A percentile compares a stretch with the other conserved stretches of the same genome.
These are phyloP conservation scores for Benincasa hispida DNA, from an alignment of 306 rosid genomes.

Conservation along the genomic window DNA sequence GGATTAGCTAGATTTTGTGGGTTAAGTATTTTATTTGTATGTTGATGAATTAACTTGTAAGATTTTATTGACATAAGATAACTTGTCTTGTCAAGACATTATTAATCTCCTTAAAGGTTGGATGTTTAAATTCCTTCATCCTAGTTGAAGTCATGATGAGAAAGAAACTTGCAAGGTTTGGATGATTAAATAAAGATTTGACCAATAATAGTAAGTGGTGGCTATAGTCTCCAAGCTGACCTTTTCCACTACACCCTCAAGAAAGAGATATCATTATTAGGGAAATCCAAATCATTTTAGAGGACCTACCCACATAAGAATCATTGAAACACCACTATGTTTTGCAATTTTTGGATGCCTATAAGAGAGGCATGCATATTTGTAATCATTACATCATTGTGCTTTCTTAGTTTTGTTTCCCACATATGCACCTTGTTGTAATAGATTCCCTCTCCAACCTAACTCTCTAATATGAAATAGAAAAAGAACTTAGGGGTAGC, in stretches of 20 bases:
- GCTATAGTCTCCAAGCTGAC: not conserved
- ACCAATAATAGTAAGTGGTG: not conserved
- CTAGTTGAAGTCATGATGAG: not conserved
- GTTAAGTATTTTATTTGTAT: not conserved
- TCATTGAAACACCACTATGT: conserved; percentile 1
- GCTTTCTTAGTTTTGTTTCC: not conserved
- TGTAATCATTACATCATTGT: conserved; percentile 1
- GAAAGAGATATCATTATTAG: not conserved
- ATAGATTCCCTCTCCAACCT: not conserved
- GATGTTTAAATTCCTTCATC: not conserved
- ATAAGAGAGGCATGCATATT: not conserved
- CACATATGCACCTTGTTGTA: not conserved
- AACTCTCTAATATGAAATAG: not conserved
- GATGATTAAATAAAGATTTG: not conserved
- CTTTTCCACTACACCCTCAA: not conserved
- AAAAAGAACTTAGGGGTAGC: too few species aligned
- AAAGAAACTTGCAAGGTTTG: not conserved
- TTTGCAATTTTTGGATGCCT: not conserved
- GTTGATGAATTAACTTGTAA: not conserved
- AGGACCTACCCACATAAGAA: not conserved
- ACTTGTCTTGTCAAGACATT: not conserved
- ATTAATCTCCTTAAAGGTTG: not conserved
- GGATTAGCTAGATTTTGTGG: not conserved
- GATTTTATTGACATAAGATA: not conserved
- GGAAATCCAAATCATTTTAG: not conserved